Base-by-base conservation (phyloP, 139 green algal genomes). In the Tetratostichococcus sp. region DNA sequence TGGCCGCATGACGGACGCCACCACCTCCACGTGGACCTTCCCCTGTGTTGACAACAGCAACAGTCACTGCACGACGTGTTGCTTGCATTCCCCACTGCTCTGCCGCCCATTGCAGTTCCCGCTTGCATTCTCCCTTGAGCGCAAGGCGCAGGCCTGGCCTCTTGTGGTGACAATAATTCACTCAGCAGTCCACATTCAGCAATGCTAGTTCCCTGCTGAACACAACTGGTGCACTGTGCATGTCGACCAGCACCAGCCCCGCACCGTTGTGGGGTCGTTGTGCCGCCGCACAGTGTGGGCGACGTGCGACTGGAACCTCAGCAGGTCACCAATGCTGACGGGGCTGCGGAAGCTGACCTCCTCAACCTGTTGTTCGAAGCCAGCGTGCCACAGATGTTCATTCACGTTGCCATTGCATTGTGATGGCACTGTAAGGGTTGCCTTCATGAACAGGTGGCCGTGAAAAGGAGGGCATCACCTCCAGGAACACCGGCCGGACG, bases 301-400 rank as follows among this genome's bases (percentile, higher is more conserved):
- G 19, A 96, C 86, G 14, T 65, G 58, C 66, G 83, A 87, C 17
- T 73, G 83, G 66, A 97, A 85, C 8, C 80, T 71, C 43, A 97
- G 75, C 59, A 97, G 78, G 72, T 95, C 89, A 50, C 39, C 92
- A 14, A 97, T 80, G 30, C 93, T 83, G 57, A 97, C 91, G 8
- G 93, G 91, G 65, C 67, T 65, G 59, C 78, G 74, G 62, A 93
- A 93, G 3, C 71, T 75, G 21, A 92, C 70, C 68, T 92, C 74
- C 62, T 85, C 81, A 21, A 91, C 81, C 59, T 84, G 50, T 14
- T 62, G 11, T 79, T 67, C 31, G 75, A 69, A 39, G n/a, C n/a
- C n/a, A n/a, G n/a, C n/a, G 17, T 80, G 28, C 33, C 30, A 34
- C 65, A 65, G n/a, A n/a, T n/a, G n/a, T 8, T 32, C 25, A 32